Evolutionary conservation across 2,329 filamentous ascomycete genomes (phyloP).

Genomic region (Ophiosphaerella herpotricha): DNA sequence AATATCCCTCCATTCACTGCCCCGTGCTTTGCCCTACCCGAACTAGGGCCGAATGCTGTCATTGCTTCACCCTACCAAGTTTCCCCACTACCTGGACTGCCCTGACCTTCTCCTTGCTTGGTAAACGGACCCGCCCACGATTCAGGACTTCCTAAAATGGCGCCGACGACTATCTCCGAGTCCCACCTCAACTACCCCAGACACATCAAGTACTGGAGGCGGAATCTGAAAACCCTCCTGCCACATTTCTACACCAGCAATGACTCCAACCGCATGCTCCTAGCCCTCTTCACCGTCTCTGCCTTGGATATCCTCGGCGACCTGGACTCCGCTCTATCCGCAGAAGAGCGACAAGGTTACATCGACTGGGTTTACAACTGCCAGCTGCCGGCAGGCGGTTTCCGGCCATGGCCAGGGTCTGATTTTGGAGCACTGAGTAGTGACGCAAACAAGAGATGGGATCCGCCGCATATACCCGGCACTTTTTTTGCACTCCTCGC

Average conservation of each 20-base stretch:
- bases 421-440: slow-evolving; percentile 55
- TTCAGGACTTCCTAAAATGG: slow-evolving; percentile 20
- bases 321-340: slow-evolving; percentile 59
- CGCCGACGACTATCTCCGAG: slow-evolving; percentile 18
- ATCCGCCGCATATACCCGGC: slow-evolving; percentile 81
- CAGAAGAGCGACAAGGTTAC: slow-evolving; percentile 60
- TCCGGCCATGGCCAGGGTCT: slow-evolving; percentile 81
- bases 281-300: slow-evolving; percentile 87
- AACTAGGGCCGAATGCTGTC: slow-evolving; percentile 14
- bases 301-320: slow-evolving; percentile 79
- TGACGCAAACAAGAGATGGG: slow-evolving; percentile 63
- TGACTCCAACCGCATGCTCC: slow-evolving; percentile 87
- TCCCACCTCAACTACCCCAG: slow-evolving; percentile 41
- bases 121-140: slow-evolving; percentile 10
- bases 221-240: slow-evolving; percentile 80
- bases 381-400: slow-evolving; percentile 85
- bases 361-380: slow-evolving; percentile 81
- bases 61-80: no score
- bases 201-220: slow-evolving; percentile 91
- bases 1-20: slow-evolving; percentile 20
- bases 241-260: slow-evolving; percentile 83
- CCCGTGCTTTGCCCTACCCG: slow-evolving; percentile 4
- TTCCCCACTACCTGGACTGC: not conserved
- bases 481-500: slow-evolving; percentile 86
- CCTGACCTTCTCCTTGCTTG: slow-evolving; percentile 3